These are phyloP conservation scores for Penicillium waksmanii DNA, from an alignment of 495 filamentous ascomycete genomes.

Conservation along the genomic window DNA sequence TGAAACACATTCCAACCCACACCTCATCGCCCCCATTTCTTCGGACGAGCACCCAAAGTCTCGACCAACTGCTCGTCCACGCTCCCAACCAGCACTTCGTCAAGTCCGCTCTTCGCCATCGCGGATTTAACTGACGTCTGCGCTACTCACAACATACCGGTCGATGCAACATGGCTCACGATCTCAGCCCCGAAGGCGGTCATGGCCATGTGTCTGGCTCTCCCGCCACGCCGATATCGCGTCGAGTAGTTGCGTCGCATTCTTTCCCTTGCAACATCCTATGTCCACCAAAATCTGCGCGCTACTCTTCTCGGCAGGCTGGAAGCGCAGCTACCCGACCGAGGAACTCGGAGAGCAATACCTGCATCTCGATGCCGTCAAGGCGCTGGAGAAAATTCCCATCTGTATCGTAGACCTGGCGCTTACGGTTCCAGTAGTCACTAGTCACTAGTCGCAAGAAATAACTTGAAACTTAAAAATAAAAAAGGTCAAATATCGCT, in stretches of 20 bases:
- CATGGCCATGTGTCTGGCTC: neutral
- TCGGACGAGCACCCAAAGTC: slow-evolving; percentile 58
- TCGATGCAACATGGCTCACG: slow-evolving; percentile 54
- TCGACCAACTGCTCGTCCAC: slow-evolving; percentile 56
- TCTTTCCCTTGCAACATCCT: slow-evolving; percentile 73
- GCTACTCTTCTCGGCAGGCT: slow-evolving; percentile 23
- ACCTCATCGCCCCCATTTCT: slow-evolving; percentile 70
- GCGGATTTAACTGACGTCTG: slow-evolving; percentile 24
- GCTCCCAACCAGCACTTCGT: slow-evolving; percentile 41
- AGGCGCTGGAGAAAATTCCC: slow-evolving; percentile 74
- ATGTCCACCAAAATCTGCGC: slow-evolving; percentile 53
- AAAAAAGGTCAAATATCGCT: too few species aligned
- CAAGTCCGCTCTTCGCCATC: neutral
- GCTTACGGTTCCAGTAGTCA: slow-evolving; percentile 3
- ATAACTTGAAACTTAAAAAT: too few species aligned
- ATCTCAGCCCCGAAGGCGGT: slow-evolving; percentile 30
- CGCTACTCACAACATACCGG: slow-evolving; percentile 61
- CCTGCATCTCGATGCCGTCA: slow-evolving; percentile 61
- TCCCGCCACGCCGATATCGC: slow-evolving; percentile 17
- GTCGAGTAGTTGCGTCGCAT: slow-evolving; percentile 60
- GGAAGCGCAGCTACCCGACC: slow-evolving; percentile 26
- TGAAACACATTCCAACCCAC: slow-evolving; percentile 67
- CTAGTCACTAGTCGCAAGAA: neutral
- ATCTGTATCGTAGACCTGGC: slow-evolving; percentile 68
- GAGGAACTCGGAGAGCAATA: slow-evolving; percentile 59